These are phyloP conservation scores for Pleurotus ostreatus DNA, from an alignment of 768 basidiomycete species.

Conservation along the genomic window DNA sequence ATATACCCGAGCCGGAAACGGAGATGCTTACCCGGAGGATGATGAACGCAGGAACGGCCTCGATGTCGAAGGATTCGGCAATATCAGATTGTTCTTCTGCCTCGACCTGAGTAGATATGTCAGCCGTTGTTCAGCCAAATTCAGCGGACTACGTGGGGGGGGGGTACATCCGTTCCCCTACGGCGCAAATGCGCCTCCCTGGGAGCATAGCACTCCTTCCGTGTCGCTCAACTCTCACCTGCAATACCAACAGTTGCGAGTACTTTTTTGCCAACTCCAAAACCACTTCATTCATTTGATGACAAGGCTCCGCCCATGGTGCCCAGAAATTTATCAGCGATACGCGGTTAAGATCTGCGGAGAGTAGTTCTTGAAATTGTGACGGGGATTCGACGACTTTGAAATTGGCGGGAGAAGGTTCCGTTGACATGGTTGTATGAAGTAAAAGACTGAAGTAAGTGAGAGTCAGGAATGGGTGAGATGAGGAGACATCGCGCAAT, in stretches of 20 bases:
- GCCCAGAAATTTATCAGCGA: conserved; percentile 96
- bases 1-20: neutral
- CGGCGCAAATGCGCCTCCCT: too few relatives aligned
- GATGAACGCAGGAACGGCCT: conserved; percentile 83
- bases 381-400: conserved; percentile 52
- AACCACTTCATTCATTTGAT: conserved; percentile 81
- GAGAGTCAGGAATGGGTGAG: neutral
- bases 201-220: neutral
- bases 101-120: conserved; percentile 53
- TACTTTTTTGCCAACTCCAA: conserved; percentile 71
- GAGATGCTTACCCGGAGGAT: conserved; percentile 62
- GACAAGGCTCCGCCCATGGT: conserved; percentile 88
- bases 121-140: neutral
- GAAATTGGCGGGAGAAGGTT: conserved; percentile 20
- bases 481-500: conserved; percentile 6
- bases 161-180: too few relatives aligned
- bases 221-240: conserved; percentile 36
- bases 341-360: conserved; percentile 70
- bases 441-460: too few relatives aligned
- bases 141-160: neutral
- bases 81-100: conserved; percentile 81
- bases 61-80: conserved; percentile 87
- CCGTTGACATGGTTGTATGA: too few relatives aligned
- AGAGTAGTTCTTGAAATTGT: conserved; percentile 73
- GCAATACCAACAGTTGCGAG: conserved; percentile 63